Base-by-base conservation (phyloP, 345 rosid genomes). In the Pugionium dolabratum region DNA sequence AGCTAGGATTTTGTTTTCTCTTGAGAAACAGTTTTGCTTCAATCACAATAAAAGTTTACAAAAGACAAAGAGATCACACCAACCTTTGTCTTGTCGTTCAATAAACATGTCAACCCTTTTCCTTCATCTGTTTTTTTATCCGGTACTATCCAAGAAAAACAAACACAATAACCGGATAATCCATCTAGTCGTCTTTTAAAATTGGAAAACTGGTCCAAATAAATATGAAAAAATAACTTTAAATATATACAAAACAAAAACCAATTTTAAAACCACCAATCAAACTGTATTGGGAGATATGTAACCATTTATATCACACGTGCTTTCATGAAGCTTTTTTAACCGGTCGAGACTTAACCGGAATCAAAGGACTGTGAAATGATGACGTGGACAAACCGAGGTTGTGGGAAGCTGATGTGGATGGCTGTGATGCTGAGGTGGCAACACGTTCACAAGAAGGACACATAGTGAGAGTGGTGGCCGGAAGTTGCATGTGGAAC, bases 381-480 rank as follows among this genome's bases (percentile, higher is more conserved):
- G 66, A 29, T 58, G 71, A 57, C 47, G 51, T 63, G 45, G 75
- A 39, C 52, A 71, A 32, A 9, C 54, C 66, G 1, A 51, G 43
- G 57, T 41, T 62, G 26, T 48, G 64, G 1, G 62, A 3, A 51
- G 73, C 7, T 55, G 80, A 8, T 60, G 67, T 43, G 66, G 80
- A 3, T 31, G 84, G 9, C 9, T 86, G 1, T 27, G 86, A 3
- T 60, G 84, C 34, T 43, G 87, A 75, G 80, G 96, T 79, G 71
- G 89, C 86, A 6, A 90, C 92, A 48, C 97, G 93, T 80, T 88
- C 97, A 50, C 99, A 94, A 7, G 99, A 94, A 44, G 99, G 99
- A 65, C 99, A 94, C 96, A 94, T 94, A 51, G 99, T 94, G 79
- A 94, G 99, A 64, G 99, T 94, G 36, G 99, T 94, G 62, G 99